Evolutionary conservation across 176 grass and related monocot species (phyloP), one percentile per base, ranked within the genome.

Genomic region (Carex scoparia): DNA sequence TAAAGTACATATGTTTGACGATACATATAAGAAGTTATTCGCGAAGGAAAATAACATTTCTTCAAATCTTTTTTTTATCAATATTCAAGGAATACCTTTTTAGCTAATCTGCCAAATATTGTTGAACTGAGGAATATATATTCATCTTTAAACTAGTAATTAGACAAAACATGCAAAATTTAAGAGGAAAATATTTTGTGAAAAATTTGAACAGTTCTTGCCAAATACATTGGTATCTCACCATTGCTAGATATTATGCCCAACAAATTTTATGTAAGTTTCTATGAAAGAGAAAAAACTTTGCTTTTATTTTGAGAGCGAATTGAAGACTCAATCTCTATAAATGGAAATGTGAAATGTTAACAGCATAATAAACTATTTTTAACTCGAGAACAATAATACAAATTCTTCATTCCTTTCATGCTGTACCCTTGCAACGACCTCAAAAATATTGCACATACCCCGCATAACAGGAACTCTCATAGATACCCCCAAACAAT

Each of bases 371-470:
- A 18, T 28, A 12, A 51, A 53, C 19, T n/a, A 18, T 5, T 18
- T 18, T 63, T 27, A 63, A 23, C 61, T 63, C 5, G 7, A 63
- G 48, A 54, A 54, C 23, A 78, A 57, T 31, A 15, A 77, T 77
- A 77, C 51, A 78, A 76, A 58, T 10, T 3, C 19, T 76, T 31
- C 48, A 54, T 28, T 33, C 28, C 8, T 32, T 77, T 77, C 55
- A 11, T 58, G 28, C 5, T 57, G 28, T 58, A 56, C 49, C 51
- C 74, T 57, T 78, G 5, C 53, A 58, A 35, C 7, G 16, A 78
- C 74, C 7, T 35, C 5, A 78, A 42, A 31, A 78, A 79, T 79
- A 78, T 78, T 78, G 74, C 72, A 79, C 18, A 19, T 49, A 54
- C 48, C 48, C 48, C 23, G 4, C 10, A 76, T 48, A 55, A 76